Evolutionary conservation across 352 stramenopile species (phyloP).

Genomic region (Phytophthora pinifolia): DNA sequence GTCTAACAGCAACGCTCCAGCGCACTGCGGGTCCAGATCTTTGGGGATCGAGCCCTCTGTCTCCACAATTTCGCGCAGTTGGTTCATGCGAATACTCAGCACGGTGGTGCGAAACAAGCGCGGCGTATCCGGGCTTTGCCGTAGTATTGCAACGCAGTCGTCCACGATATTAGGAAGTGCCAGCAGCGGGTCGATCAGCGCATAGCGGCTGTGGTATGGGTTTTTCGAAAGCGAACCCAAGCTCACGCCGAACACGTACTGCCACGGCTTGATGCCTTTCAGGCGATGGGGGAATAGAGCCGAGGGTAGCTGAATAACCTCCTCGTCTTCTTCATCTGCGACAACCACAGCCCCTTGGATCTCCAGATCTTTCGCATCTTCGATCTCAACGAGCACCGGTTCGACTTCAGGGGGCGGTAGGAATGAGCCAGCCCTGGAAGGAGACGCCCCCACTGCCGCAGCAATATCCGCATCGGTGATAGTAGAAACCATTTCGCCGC

Average conservation of each 20-base stretch:
- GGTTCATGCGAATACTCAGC: slow-evolving; percentile 63
- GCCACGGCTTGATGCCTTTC: slow-evolving; percentile 81
- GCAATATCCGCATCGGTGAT: slow-evolving; percentile 39
- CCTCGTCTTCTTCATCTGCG: slow-evolving; percentile 23
- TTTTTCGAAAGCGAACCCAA: slow-evolving; percentile 77
- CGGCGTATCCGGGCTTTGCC: slow-evolving; percentile 58
- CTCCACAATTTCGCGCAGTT: slow-evolving; percentile 77
- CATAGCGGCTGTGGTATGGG: slow-evolving; percentile 78
- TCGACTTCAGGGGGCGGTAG: slow-evolving; percentile 18
- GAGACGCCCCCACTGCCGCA: slow-evolving; percentile 28
- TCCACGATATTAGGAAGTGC: slow-evolving; percentile 76
- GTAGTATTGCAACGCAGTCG: slow-evolving; percentile 75
- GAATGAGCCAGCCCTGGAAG: slow-evolving; percentile 32
- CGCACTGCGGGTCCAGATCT: slow-evolving; percentile 65
- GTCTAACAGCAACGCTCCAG: slow-evolving; percentile 71
- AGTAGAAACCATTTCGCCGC: slow-evolving; percentile 28
- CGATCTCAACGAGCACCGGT: slow-evolving; percentile 14
- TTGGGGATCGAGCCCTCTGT: slow-evolving; percentile 56
- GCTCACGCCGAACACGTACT: slow-evolving; percentile 80
- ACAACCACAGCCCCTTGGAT: slow-evolving; percentile 13
- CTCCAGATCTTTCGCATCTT: slow-evolving; percentile 19
- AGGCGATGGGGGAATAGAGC: slow-evolving; percentile 70
- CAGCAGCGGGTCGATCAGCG: slow-evolving; percentile 72
- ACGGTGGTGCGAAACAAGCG: slow-evolving; percentile 83
- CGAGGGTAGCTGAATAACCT: slow-evolving; percentile 50